Base-by-base conservation (phyloP, 129 eudicot genomes). In the Flaveria brownii region DNA sequence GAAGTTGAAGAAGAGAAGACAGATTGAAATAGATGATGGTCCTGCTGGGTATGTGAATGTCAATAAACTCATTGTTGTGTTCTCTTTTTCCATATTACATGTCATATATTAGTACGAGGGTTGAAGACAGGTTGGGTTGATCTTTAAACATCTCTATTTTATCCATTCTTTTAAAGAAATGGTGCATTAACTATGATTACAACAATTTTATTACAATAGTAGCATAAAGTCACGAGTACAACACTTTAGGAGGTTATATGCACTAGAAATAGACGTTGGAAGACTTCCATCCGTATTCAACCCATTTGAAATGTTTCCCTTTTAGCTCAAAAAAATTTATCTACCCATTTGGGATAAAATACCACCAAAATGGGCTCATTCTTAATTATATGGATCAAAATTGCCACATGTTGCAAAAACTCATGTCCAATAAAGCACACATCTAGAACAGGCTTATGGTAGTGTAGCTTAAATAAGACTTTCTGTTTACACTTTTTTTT, bases 1-100 rank as follows among this genome's bases (percentile, higher is more conserved):
- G 89, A 93, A 90, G 71, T 89, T 93, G 52, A 93, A 90, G 77
- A 88, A 87, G 87, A 85, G 89, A 73, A 80, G 96, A 74, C 96
- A 78, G 20, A 80, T 88, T 2, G 90, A 85, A 33, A 91, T 85
- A 0, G 97, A 88, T 57, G 98, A 94, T 51, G 98, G 98, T 73
- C 86, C 97, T 13, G 83, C 93, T 50, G 98, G 97, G 97, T 93
- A 20, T 20, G 22, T 20, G 0, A 20, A 20, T 20, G 22, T 20
- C 22, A 20, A 20, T 20, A 15, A 74, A 45, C 52, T 70, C 2
- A 12, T 22, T 60, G 10, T 42, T 52, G n/a, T 65, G 54, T 42
- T 10, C n/a, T 47, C 26, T 62, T 20, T 43, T 76, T 55, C 15
- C 33, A 12, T 20, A 5, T 16, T 33, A 4, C 54, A 18, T 64